Percentiles rank a stretch among this genome's conserved stretches.
Conservation (phyloP, 768 basidiomycete species). For the Suillus discolor region DNA sequence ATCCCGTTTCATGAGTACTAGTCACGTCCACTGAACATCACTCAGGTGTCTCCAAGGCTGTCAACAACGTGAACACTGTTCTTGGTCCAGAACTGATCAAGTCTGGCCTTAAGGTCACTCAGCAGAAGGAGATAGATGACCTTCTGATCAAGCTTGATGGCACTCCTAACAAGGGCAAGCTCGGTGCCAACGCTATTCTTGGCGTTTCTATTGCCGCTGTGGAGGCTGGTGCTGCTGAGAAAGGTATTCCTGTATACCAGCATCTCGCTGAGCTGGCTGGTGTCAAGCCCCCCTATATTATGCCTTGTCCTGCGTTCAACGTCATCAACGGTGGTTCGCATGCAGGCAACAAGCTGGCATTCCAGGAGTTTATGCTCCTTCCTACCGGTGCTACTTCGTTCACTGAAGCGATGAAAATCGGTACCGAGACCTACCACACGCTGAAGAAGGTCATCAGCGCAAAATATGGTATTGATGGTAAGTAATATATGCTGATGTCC, state of each 20-base stretch:
- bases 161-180: conserved; percentile 97
- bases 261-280: conserved; percentile 97
- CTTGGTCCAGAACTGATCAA: conserved; percentile 91
- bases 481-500: conserved; percentile 24
- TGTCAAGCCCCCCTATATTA: conserved; percentile 89
- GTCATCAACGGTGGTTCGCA: conserved; percentile 99
- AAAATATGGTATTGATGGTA: conserved; percentile 99
- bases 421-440: conserved; percentile 96
- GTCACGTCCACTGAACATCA: conserved; percentile 1
- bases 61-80: conserved; percentile 88
- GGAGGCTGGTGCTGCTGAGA: conserved; percentile 92
- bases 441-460: conserved; percentile 99
- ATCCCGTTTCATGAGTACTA: not conserved
- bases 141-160: conserved; percentile 98
- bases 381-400: conserved; percentile 92
- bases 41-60: conserved; percentile 90
- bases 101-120: conserved; percentile 78
- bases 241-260: conserved; percentile 93
- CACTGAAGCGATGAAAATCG: conserved; percentile 98
- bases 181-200: conserved; percentile 98
- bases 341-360: conserved; percentile 99
- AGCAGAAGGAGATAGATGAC: conserved; percentile 96
- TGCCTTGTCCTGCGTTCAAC: conserved; percentile 95
- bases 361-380: conserved; percentile 99
- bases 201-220: conserved; percentile 96